Evolutionary conservation across 768 basidiomycete genomes (phyloP), one percentile per base, ranked within the genome.

Genomic region (Paxillus ammoniavirescens): DNA sequence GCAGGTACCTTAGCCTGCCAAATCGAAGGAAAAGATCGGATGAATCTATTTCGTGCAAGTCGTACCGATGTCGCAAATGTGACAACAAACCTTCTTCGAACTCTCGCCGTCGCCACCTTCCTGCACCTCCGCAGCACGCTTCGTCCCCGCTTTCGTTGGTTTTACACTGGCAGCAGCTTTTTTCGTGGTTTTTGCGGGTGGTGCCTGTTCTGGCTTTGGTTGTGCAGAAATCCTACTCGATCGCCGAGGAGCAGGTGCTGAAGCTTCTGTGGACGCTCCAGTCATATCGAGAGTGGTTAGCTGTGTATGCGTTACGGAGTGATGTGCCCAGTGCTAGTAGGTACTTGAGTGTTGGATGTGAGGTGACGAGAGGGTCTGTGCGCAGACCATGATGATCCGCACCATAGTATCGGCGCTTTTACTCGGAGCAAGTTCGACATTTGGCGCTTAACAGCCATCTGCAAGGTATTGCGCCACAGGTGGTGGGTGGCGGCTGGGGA

Each of bases 171-270:
- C 10, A 30, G 62, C 41, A 21, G 65, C 59, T 12, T 62, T 67
- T 35, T 62, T 65, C 2, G 38, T 2, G 47, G 49, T 53, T 44
- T 47, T 61, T 21, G 40, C 0, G n/a, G 58, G 51, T 15, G 49
- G 43, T 49, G 67, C 31, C 31, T 31, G 61, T 15, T 73, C 68
- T n/a, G 69, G 65, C 51, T 72, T 75, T 35, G 78, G 76, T 54
- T 78, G 76, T 6, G 78, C 66, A 4, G 82, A 79, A 52, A 86
- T 77, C 48, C 85, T 71, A 14, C 76, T 75, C 4, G 85, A 87
- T 52, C 85, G 75, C 55, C 84, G 74, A 8, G 80, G 77, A 13
- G 57, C 44, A 12, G 30, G 8, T 17, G 15, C 13, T 42, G 78
- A 73, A 14, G 17, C n/a, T 3, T 64, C 63, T 5, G 23, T 14